Conservation (phyloP, 371 early-diverging fungal genomes). For the Apophysomyces elegans region DNA sequence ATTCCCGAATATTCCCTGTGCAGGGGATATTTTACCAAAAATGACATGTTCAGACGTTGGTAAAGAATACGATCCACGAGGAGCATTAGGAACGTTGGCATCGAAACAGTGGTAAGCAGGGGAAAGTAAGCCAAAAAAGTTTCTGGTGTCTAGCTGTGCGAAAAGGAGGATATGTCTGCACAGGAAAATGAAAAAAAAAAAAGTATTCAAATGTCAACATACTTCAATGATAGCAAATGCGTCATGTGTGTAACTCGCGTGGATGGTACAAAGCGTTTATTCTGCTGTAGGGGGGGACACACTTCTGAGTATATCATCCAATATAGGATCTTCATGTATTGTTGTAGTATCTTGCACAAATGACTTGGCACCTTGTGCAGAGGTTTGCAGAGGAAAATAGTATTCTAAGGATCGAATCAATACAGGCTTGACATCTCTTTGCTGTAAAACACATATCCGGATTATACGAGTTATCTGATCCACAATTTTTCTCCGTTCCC, state of each 20-base stretch:
- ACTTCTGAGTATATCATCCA: conserved; percentile 3
- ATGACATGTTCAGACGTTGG: background rate
- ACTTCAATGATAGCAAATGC: background rate
- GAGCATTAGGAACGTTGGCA: background rate
- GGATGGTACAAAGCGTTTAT: conserved; percentile 4
- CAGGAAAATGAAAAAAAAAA: background rate
- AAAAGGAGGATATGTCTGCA: background rate
- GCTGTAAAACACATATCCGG: conserved; percentile 17
- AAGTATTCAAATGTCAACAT: background rate
- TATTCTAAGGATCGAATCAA: conserved; percentile 19
- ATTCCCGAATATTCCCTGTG: background rate
- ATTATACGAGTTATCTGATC: conserved; percentile 14
- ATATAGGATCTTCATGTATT: background rate
- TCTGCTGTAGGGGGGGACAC: background rate
- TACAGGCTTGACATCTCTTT: conserved; percentile 13
- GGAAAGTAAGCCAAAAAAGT: background rate
- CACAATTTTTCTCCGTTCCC: conserved; percentile 10
- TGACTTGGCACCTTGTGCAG: background rate
- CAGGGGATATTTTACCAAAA: conserved; percentile 5
- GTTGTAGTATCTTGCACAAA: conserved; percentile 2
- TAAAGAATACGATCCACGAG: conserved; percentile 3
- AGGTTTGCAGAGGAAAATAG: conserved; percentile 9
- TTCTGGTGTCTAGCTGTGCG: background rate
- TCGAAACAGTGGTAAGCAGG: conserved; percentile 2
- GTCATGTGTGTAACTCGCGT: conserved; percentile 9